A percentile compares a stretch with the other conserved stretches of the same genome.
phyloP scores from a whole-genome alignment of 139 green algal genomes.

The Asterochloris erici region DNA sequence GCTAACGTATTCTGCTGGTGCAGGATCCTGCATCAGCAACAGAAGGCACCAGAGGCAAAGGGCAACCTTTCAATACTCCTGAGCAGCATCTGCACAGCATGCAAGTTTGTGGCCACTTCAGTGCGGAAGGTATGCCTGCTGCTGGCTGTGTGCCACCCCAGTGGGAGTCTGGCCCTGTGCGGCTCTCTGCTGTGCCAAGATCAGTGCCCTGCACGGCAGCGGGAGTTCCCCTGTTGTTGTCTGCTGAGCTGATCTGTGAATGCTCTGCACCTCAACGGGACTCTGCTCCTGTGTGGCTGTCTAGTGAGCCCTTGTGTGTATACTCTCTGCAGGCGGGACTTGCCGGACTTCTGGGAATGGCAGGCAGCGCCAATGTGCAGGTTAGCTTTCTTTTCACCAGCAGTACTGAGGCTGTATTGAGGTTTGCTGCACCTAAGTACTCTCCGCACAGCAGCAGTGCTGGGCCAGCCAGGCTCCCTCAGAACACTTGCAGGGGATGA shows the following conservation, averaged over 20 bases:
- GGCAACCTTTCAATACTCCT: slow-evolving; percentile 55
- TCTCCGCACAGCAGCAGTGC: no score
- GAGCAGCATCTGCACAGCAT: slow-evolving; percentile 56
- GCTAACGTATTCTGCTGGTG: background rate
- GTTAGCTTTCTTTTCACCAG: background rate
- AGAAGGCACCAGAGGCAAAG: slow-evolving; percentile 23
- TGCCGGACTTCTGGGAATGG: slow-evolving; percentile 51
- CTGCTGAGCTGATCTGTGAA: no score
- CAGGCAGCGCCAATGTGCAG: slow-evolving; percentile 54
- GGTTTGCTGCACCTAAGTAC: no score
- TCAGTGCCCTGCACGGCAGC: no score
- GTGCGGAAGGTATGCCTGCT: slow-evolving; percentile 36
- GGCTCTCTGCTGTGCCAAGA: no score
- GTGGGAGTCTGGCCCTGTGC: background rate
- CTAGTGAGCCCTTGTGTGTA: background rate
- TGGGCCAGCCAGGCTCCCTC: no score
- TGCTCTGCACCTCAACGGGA: no score
- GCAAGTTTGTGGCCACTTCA: slow-evolving; percentile 58
- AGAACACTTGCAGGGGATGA: no score
- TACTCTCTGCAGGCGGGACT: slow-evolving; percentile 38
- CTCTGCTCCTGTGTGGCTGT: background rate
- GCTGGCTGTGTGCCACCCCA: background rate
- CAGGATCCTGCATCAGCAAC: background rate
- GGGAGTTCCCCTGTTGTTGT: no score
- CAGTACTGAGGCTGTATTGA: no score